Evolutionary conservation across 1,139 yeast genomes (phyloP).

Genomic region (Suzukiozyma palmioleophila): DNA sequence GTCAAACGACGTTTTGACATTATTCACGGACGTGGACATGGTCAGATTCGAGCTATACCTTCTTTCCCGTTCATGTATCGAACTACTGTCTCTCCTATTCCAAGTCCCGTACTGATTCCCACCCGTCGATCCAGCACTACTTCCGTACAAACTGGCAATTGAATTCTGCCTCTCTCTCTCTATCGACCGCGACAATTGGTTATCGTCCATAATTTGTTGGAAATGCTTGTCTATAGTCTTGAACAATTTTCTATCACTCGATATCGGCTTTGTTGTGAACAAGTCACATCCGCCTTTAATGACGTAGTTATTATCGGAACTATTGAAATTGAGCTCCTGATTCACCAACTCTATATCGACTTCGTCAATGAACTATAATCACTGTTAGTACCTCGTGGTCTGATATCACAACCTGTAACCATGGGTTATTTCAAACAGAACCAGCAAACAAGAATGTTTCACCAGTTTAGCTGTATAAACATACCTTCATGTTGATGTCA

Average conservation of each 20-base stretch:
- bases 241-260: slow-evolving; percentile 82
- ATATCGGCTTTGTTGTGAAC: slow-evolving; percentile 90
- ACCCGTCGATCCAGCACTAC: slow-evolving; percentile 31
- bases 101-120: slow-evolving; percentile 4
- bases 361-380: slow-evolving; percentile 74
- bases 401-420: not conserved
- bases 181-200: slow-evolving; percentile 38
- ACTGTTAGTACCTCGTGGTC: slow-evolving; percentile 14
- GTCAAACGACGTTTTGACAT: slow-evolving; percentile 18
- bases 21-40: slow-evolving; percentile 18
- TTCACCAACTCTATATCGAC: slow-evolving; percentile 86
- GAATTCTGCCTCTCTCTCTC: slow-evolving; percentile 41
- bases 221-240: slow-evolving; percentile 82
- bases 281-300: slow-evolving; percentile 85
- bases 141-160: slow-evolving; percentile 31
- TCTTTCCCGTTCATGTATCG: slow-evolving; percentile 21
- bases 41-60: slow-evolving; percentile 18
- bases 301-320: slow-evolving; percentile 77
- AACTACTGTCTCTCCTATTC: slow-evolving; percentile 19
- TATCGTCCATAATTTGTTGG: slow-evolving; percentile 60
- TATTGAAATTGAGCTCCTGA: slow-evolving; percentile 81
- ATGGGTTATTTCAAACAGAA: not conserved
- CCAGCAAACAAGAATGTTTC: too few species aligned
- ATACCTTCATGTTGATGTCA: slow-evolving; percentile 4
- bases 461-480: not conserved